A percentile compares a stretch with the other conserved stretches of the same genome.
Evolutionary conservation across 805 yeast species (phyloP).

Genomic region (Candida xiaguanensis): DNA sequence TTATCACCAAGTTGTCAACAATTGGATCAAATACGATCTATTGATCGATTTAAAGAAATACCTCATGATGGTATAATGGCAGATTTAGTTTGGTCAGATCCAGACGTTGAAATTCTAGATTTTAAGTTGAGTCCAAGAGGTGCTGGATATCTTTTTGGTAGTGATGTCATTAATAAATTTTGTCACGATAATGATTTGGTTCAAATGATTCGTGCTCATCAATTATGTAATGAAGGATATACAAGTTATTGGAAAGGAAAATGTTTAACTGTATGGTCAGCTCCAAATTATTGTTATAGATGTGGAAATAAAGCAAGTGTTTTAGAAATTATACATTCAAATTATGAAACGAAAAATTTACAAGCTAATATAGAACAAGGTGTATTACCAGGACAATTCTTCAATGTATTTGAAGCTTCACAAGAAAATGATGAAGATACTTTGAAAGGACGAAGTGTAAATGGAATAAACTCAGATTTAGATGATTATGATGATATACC

Average conservation of each 20-base stretch:
- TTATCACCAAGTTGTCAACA: slow-evolving; percentile 93
- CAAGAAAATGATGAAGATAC: slow-evolving; percentile 80
- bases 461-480: slow-evolving; percentile 22
- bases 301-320: slow-evolving; percentile 98
- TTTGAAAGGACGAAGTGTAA: slow-evolving; percentile 36
- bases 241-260: slow-evolving; percentile 88
- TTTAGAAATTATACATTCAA: slow-evolving; percentile 65
- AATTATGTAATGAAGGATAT: slow-evolving; percentile 93
- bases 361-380: slow-evolving; percentile 15
- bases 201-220: slow-evolving; percentile 91
- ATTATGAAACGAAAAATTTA: slow-evolving; percentile 28
- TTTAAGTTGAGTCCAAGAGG: slow-evolving; percentile 92
- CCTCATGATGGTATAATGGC: slow-evolving; percentile 99
- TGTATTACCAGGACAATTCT: slow-evolving; percentile 53
- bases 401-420: slow-evolving; percentile 95
- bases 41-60: slow-evolving; percentile 89
- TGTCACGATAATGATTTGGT: slow-evolving; percentile 71
- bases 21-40: slow-evolving; percentile 83
- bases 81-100: slow-evolving; percentile 97
- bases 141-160: slow-evolving; percentile 96
- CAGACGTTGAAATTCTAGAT: slow-evolving; percentile 76
- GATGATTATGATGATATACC: slow-evolving; percentile 11
- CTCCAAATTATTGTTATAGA: slow-evolving; percentile 95
- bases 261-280: slow-evolving; percentile 96
- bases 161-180: slow-evolving; percentile 85